A percentile compares a stretch with the other conserved stretches of the same genome.
phyloP scores from a whole-genome alignment of 495 filamentous ascomycete genomes.

The Xylaria curta region DNA sequence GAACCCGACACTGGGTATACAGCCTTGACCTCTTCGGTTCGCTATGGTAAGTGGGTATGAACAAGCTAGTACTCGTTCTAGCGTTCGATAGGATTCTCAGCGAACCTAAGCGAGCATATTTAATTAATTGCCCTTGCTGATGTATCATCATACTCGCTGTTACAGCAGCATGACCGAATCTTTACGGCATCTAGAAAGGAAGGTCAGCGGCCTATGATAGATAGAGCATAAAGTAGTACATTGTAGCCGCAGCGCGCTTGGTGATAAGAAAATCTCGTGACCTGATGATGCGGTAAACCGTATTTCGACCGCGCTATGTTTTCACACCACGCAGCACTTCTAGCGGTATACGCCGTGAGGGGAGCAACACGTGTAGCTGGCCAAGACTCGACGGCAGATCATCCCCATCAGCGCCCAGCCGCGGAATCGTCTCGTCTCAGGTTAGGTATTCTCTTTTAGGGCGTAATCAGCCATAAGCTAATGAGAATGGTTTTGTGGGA shows the following conservation, averaged over 20 bases:
- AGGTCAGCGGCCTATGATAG: conserved; percentile 40
- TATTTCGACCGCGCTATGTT: not conserved
- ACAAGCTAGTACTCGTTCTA: conserved; percentile 13
- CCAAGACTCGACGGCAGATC: conserved; percentile 20
- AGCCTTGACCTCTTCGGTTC: not conserved
- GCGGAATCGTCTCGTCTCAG: conserved; percentile 17
- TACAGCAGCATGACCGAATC: not conserved
- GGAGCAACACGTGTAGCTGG: conserved; percentile 3
- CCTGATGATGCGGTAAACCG: conserved; percentile 19
- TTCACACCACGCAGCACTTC: not conserved
- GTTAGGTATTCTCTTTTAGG: not conserved
- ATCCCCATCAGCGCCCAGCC: conserved; percentile 8
- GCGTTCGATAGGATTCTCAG: conserved; percentile 16
- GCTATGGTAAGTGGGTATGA: conserved; percentile 10
- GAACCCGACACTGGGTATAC: not conserved
- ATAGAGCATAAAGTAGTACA: conserved; percentile 35
- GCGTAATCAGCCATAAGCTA: not conserved
- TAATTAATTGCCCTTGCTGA: conserved; percentile 5
- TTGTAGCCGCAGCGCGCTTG: conserved; percentile 41
- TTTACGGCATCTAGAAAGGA: conserved; percentile 44
- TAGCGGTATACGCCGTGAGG: conserved; percentile 3
- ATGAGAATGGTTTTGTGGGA: conserved; percentile 10
- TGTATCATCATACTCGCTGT: conserved; percentile 3
- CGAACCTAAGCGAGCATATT: conserved; percentile 2
- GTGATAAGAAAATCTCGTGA: conserved; percentile 41